phyloP scores from a whole-genome alignment of 441 rosid species.

The Populus tomentosa region DNA sequence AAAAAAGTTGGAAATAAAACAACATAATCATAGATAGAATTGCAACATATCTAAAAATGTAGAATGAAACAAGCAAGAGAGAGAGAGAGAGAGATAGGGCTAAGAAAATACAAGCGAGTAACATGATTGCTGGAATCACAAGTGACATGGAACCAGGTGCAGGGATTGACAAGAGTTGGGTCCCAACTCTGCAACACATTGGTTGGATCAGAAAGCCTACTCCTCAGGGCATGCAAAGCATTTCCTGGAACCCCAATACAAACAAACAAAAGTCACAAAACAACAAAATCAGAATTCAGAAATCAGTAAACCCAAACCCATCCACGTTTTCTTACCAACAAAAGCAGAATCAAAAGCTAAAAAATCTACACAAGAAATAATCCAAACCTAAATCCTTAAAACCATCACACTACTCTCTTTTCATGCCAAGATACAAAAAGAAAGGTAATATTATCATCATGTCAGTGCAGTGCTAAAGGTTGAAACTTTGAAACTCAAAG shows the following conservation, averaged over 20 bases:
- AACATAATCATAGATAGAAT: background rate
- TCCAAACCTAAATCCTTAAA: background rate
- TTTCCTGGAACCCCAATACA: conserved; percentile 35
- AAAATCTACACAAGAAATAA: background rate
- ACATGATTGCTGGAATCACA: conserved; percentile 64
- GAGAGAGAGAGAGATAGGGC: background rate
- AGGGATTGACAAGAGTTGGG: conserved; percentile 78
- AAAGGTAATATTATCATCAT: background rate
- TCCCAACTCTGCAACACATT: conserved; percentile 80
- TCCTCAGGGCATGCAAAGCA: conserved; percentile 58
- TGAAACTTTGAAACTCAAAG: background rate
- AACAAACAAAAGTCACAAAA: conserved; percentile 6
- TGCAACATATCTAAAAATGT: background rate
- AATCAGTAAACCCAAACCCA: background rate
- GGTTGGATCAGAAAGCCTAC: conserved; percentile 59
- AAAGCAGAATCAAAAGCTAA: background rate
- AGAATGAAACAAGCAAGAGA: background rate
- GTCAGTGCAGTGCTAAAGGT: background rate
- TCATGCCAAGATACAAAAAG: background rate
- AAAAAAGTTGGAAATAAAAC: too few species aligned
- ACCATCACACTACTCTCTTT: background rate
- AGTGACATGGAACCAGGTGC: conserved; percentile 77
- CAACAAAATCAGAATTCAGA: background rate
- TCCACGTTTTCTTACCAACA: background rate
- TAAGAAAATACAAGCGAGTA: conserved; percentile 43